Evolutionary conservation across 306 rosid species (phyloP).

Genomic region (Cicer judaicum): DNA sequence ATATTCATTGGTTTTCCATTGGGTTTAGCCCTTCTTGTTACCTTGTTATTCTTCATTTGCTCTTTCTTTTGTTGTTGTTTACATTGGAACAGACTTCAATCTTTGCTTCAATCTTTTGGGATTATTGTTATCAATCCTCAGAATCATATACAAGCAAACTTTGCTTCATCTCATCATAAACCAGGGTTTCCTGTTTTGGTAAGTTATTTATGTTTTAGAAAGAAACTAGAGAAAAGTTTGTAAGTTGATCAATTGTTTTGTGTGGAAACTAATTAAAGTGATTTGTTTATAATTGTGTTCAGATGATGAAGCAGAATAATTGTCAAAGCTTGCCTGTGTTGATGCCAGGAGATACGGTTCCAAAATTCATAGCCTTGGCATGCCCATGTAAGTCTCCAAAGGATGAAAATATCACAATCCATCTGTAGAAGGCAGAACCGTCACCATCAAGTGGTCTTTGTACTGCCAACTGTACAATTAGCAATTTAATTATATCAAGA

Average conservation of each 20-base stretch:
- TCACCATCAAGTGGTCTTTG: too few species aligned
- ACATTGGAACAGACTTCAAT: constrained; percentile 62
- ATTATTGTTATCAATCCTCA: background rate
- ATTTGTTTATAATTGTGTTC: constrained; percentile 29
- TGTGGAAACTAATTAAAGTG: constrained; percentile 14
- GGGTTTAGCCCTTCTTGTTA: constrained; percentile 67
- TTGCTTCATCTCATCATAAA: constrained; percentile 41
- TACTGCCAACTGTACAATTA: too few species aligned
- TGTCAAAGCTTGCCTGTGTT: constrained; percentile 59
- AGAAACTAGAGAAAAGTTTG: background rate
- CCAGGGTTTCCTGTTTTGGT: constrained; percentile 53
- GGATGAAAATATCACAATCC: constrained; percentile 46
- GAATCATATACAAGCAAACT: constrained; percentile 19
- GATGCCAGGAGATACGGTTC: constrained; percentile 86
- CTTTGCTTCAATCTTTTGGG: constrained; percentile 40
- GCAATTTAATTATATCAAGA: too few species aligned
- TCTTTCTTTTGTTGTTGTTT: constrained; percentile 67
- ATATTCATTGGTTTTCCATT: constrained; percentile 60
- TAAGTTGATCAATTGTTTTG: background rate
- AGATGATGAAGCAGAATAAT: constrained; percentile 50
- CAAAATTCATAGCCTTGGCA: constrained; percentile 70
- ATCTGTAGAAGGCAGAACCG: constrained; percentile 28
- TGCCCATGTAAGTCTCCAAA: constrained; percentile 65
- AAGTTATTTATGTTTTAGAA: background rate
- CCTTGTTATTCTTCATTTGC: constrained; percentile 45